Evolutionary conservation across 23 red algal genomes (phyloP).

Genomic region (Gracilaria gracilis): DNA sequence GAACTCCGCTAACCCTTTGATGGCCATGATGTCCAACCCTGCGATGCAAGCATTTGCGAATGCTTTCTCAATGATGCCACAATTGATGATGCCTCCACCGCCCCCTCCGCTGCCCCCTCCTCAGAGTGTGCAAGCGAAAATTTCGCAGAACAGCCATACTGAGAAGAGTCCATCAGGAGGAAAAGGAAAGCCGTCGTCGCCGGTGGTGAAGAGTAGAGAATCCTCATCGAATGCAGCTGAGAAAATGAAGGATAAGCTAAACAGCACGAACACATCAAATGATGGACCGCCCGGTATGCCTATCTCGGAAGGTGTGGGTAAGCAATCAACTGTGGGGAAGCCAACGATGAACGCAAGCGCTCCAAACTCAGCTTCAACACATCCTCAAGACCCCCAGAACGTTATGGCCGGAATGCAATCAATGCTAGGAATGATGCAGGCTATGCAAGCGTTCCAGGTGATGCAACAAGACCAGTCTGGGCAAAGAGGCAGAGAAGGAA

Average conservation of each 20-base stretch:
- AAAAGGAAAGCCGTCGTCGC: too few relatives aligned
- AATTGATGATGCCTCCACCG: constrained; percentile 59
- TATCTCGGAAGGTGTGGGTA: neutral
- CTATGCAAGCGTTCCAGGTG: constrained; percentile 63
- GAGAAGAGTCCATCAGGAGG: neutral
- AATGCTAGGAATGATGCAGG: constrained; percentile 63
- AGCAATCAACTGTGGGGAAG: neutral
- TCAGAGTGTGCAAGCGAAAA: neutral
- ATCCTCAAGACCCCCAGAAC: constrained; percentile 2
- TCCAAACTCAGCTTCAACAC: neutral
- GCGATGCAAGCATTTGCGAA: constrained; percentile 61
- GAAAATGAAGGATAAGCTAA: neutral
- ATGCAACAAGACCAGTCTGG: constrained; percentile 27
- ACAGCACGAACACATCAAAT: neutral
- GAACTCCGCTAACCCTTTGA: constrained; percentile 14
- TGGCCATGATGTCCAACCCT: constrained; percentile 56
- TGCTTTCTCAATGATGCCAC: constrained; percentile 73
- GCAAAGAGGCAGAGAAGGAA: neutral
- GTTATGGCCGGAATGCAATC: constrained; percentile 64
- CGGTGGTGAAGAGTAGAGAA: neutral
- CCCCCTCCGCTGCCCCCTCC: constrained; percentile 46
- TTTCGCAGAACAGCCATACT: neutral
- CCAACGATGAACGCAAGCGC: neutral
- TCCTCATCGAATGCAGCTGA: neutral
- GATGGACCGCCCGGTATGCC: neutral